Evolutionary conservation across 768 basidiomycete species (phyloP), one percentile per base, ranked within the genome.

Genomic region (Gyrodon lividus): DNA sequence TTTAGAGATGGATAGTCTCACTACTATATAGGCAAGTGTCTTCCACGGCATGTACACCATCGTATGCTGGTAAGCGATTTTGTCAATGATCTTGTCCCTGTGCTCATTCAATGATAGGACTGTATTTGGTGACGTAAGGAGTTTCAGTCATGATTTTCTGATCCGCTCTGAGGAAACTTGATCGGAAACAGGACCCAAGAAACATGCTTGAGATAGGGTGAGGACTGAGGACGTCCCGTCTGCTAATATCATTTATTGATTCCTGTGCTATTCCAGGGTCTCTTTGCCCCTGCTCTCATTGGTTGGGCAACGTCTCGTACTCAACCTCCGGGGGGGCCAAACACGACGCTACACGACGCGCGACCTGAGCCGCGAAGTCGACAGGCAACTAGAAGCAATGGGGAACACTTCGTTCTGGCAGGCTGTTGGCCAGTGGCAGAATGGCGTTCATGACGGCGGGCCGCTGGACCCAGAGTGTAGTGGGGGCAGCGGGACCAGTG

Each of bases 301-400:
- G 49, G 55, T 46, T 31, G 59, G 39, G 46, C 65, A 46, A 51
- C 63, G 53, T 53, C 62, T 52, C 37, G 60, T 52, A 47, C 51
- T 52, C 50, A 61, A 50, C 40, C 56, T 54, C 33, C 48, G 41
- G 34, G 51, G 46, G 58, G 59, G 61, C 26, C 44, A 30, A 6
- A 8, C 39, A n/a, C 31, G 24, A n/a, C 34, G 10, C 5, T 5
- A 35, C 24, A 35, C 40, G 40, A 42, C 22, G 26, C 17, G 19
- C 5, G 24, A 46, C 24, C 24, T 46, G 1, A 52, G 51, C 24
- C 45, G 5, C 12, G 51, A 43, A 7, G 28, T 53, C 6, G 19
- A 53, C 20, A 43, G 42, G 13, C 52, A 53, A 10, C 22, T 47
- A 1, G 46, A 41, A 16, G 46, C 35, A 14, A 26, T 46, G 23